A percentile compares a stretch with the other conserved stretches of the same genome.
Evolutionary conservation across 2,329 filamentous ascomycete species (phyloP).

Genomic region (Ophiosphaerella narmari): DNA sequence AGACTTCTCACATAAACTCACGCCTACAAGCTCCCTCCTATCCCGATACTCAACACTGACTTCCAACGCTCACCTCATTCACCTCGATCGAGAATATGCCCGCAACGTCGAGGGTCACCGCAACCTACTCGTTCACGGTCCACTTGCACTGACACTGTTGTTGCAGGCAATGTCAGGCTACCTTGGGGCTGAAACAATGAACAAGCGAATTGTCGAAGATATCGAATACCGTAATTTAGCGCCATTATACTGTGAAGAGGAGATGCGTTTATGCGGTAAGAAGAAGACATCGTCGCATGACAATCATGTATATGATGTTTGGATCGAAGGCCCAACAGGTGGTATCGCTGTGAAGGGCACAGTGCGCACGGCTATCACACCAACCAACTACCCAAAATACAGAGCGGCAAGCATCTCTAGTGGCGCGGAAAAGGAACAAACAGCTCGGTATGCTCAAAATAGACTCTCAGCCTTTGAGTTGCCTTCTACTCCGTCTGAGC

Average conservation of each 20-base stretch:
- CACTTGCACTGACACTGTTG: conserved; percentile 78
- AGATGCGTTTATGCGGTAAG: conserved; percentile 71
- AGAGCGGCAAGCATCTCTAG: neutral
- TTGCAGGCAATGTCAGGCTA: conserved; percentile 63
- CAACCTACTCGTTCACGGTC: conserved; percentile 82
- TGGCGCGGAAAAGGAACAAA: too few species aligned
- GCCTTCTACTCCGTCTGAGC: too few species aligned
- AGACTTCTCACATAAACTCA: conserved; percentile 63
- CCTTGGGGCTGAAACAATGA: neutral
- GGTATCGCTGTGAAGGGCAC: conserved; percentile 52
- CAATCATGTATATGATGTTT: conserved; percentile 42
- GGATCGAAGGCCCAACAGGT: conserved; percentile 49
- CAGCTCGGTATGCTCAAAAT: too few species aligned
- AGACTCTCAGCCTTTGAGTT: too few species aligned
- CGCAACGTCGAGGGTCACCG: conserved; percentile 73
- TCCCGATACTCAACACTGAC: conserved; percentile 86
- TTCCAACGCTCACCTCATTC: conserved; percentile 91
- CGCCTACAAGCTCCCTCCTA: conserved; percentile 71
- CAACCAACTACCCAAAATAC: neutral
- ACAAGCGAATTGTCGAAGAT: conserved; percentile 51
- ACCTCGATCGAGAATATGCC: conserved; percentile 76
- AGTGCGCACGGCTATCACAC: conserved; percentile 15
- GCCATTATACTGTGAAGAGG: conserved; percentile 76
- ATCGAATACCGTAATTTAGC: conserved; percentile 82
- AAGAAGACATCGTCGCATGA: conserved; percentile 39